Conservation (phyloP, 192 early-diverging fungal species). For the Radiomyces spectabilis region DNA sequence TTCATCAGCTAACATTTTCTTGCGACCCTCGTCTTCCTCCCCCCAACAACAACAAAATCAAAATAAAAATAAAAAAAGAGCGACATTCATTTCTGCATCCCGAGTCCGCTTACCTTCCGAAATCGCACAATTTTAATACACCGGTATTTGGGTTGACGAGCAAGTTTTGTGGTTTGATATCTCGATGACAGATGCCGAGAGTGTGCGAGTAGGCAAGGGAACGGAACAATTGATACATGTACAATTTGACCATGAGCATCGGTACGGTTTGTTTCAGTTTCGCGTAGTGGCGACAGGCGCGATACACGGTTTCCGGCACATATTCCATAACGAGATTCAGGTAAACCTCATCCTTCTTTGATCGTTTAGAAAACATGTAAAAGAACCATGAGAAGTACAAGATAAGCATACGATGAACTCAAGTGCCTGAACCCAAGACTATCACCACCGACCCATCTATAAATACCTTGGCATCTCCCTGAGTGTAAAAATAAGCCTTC, state of each 20-base stretch:
- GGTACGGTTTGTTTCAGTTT: slow-evolving; percentile 94
- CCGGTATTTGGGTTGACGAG: slow-evolving; percentile 84
- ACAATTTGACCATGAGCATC: slow-evolving; percentile 91
- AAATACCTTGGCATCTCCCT: slow-evolving; percentile 70
- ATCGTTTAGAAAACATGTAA: neutral
- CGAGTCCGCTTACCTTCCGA: slow-evolving; percentile 55
- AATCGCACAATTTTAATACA: slow-evolving; percentile 97
- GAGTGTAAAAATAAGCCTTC: slow-evolving; percentile 90
- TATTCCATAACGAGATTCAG: slow-evolving; percentile 94
- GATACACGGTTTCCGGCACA: slow-evolving; percentile 94
- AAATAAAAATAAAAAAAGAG: neutral
- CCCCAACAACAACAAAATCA: neutral
- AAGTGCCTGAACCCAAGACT: neutral
- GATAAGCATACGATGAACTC: neutral
- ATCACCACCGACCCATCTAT: neutral
- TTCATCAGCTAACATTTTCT: neutral
- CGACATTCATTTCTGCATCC: neutral
- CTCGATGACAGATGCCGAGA: slow-evolving; percentile 96
- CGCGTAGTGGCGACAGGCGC: slow-evolving; percentile 83
- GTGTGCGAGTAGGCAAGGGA: slow-evolving; percentile 96
- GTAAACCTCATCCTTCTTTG: slow-evolving; percentile 85
- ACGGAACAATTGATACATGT: slow-evolving; percentile 98
- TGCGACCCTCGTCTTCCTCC: neutral
- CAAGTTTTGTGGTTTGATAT: slow-evolving; percentile 99
- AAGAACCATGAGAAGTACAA: neutral